Conservation (phyloP, 1,284 basidiomycete genomes). For the Moesziomyces aphidis region DNA sequence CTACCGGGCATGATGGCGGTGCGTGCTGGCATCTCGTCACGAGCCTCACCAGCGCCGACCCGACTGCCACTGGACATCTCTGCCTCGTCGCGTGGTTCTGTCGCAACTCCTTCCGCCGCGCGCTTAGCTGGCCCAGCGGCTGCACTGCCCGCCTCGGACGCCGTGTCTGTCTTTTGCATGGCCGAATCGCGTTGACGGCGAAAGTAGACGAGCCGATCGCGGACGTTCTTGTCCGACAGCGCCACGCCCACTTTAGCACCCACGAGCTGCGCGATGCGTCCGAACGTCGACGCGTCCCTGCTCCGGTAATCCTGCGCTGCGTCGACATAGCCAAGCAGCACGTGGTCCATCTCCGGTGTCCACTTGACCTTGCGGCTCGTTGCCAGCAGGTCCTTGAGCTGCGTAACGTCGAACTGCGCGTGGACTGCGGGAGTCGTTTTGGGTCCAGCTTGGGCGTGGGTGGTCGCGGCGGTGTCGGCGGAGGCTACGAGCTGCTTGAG, state of each 20-base stretch:
- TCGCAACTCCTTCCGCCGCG: background rate
- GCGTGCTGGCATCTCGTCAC: background rate
- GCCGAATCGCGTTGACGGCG: background rate
- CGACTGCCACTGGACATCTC: background rate
- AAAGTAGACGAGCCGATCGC: constrained; percentile 15
- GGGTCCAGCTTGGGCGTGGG: background rate
- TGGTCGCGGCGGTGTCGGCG: background rate
- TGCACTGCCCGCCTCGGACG: background rate
- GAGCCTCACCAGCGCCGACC: background rate
- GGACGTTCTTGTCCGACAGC: constrained; percentile 25
- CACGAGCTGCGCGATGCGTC: constrained; percentile 15
- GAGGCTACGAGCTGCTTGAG: constrained; percentile 18
- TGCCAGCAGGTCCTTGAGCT: constrained; percentile 5
- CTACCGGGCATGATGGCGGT: constrained; percentile 26
- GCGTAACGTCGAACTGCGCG: background rate
- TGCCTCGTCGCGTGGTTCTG: too few relatives aligned
- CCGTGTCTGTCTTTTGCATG: background rate
- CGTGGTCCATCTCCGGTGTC: constrained; percentile 27
- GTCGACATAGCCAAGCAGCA: constrained; percentile 18
- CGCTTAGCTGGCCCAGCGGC: background rate
- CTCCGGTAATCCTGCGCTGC: constrained; percentile 3
- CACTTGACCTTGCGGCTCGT: constrained; percentile 19
- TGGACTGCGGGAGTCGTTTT: background rate
- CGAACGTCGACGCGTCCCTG: constrained; percentile 19
- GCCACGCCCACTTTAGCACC: constrained; percentile 2